These are phyloP conservation scores for Ochetophila trinervis DNA, from an alignment of 306 rosid genomes.

Conservation along the genomic window DNA sequence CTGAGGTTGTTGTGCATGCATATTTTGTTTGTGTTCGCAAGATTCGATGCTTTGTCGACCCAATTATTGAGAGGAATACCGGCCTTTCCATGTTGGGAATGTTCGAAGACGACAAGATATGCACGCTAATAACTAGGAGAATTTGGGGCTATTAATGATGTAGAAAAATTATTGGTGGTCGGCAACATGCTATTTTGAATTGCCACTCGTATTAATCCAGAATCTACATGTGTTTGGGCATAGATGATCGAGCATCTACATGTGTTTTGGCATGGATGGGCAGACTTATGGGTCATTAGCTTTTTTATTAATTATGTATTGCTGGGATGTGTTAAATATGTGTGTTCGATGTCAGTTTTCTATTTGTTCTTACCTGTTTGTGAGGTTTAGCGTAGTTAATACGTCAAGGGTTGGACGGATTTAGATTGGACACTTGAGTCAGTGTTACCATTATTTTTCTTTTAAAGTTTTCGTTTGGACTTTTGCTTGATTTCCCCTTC, in stretches of 20 bases:
- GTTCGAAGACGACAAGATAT: slow-evolving; percentile 10
- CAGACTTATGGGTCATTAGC: not conserved
- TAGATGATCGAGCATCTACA: not conserved
- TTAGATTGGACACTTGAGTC: not conserved
- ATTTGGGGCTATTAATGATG: slow-evolving; percentile 5
- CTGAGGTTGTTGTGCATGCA: slow-evolving; percentile 27
- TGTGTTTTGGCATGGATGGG: not conserved
- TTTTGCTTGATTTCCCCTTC: too few species aligned
- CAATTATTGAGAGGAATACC: slow-evolving; percentile 13
- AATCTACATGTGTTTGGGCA: slow-evolving; percentile 6
- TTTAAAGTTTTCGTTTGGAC: not conserved
- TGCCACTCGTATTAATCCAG: slow-evolving; percentile 17
- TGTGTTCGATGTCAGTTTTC: not conserved
- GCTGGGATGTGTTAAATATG: slow-evolving; percentile 10
- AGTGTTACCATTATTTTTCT: not conserved
- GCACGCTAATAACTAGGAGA: slow-evolving; percentile 1
- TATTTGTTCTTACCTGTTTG: slow-evolving; percentile 6
- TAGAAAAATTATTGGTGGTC: not conserved
- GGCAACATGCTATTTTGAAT: slow-evolving; percentile 3
- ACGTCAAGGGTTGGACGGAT: not conserved
- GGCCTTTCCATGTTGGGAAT: slow-evolving; percentile 15
- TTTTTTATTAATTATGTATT: slow-evolving; percentile 12
- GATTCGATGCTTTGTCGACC: slow-evolving; percentile 15
- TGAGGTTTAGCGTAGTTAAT: slow-evolving; percentile 2
- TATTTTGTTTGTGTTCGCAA: not conserved